Evolutionary conservation across 129 eudicot species (phyloP), one percentile per base, ranked within the genome.

Genomic region (Ambrosia trifida): DNA sequence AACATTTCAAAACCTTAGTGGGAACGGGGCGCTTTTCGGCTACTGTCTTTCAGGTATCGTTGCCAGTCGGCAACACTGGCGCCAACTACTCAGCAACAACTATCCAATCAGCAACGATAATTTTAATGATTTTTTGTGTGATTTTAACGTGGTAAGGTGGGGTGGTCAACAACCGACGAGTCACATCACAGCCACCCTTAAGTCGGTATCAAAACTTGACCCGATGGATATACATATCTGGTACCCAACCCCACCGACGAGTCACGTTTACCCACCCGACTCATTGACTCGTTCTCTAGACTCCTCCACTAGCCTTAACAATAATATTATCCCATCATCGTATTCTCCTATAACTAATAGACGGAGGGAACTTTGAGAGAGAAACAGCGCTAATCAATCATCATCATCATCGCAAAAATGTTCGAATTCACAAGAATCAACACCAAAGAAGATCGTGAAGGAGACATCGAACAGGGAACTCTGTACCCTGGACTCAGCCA

Each of bases 401-500:
- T 24, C 28, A 24, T 24, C 28, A 24, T 24, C 20, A 33, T 28
- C 69, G 64, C 47, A 45, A 73, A 72, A 66, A 91, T 91, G 97
- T 68, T 79, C 66, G 88, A 80, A 77, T 91, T 79, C 81, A 75
- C 85, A 36, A 61, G 83, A 69, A 19, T 88, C 18, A 79, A 79
- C 65, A 81, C 68, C 59, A 82, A 81, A 80, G 87, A 63, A 3
- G 96, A 89, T 69, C 65, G 69, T 11, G 94, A 90, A 11, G 86
- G 68, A 4, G 97, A 90, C 72, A 64, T 87, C 6, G 97, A 90
- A 35, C 91, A 81, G 10, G 99, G 90, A n/a, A 80, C 81, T 8
- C 76, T 95, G 7, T 95, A 95, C 60, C 99, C 99, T 6, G 97
- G 99, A 0, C 73, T 95, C 47, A 85, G 93, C 66, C 64, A 79